Base-by-base conservation (phyloP, 129 eudicot species). In the Scalesia atractyloides region DNA sequence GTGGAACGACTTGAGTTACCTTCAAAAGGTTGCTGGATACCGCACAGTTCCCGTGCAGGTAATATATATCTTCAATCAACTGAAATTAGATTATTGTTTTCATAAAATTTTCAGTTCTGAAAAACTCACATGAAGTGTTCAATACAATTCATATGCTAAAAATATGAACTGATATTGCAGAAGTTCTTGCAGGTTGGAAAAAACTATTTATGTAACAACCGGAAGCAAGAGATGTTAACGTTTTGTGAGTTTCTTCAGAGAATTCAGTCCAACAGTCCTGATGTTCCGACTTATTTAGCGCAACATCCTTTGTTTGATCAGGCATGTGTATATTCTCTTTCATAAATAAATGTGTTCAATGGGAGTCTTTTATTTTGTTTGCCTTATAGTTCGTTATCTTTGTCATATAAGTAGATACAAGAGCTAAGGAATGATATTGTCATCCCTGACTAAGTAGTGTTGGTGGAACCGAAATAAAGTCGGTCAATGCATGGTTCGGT, bases 241-340 rank as follows among this genome's bases (percentile, higher is more conserved):
- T 90, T 95, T 58, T 86, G 97, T 16, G 94, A 95, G 73, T 95
- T 95, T 57, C 94, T 95, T 47, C 96, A 88, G 74, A 91, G 97
- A 81, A 90, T 91, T 80, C 88, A 77, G 72, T 73, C 87, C 39
- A 71, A 88, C 75, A 59, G 69, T 80, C 76, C 89, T 39, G 73
- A 64, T 26, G 86, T 36, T 18, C 84, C 87, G 66, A 88, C 96
- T 66, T 95, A 95, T 83, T 84, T 95, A 76, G 99, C 99, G 53
- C 99, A 95, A 83, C 99, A 95, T 76, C 99, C 91, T 49, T 80
- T 95, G 81, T 95, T 95, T 82, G 99, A 95, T 80, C 99, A 90
- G 99, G 99, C 77, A 91, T 77, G 96, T 76, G 50, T 72, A 65
- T 75, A 76, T 52, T 66, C 44, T 8, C 44, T 0, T 39, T 8